A percentile compares a stretch with the other conserved stretches of the same genome.
These are phyloP conservation scores for Epichloe gansuensis DNA, from an alignment of 2,329 filamentous ascomycete genomes.

Conservation along the genomic window DNA sequence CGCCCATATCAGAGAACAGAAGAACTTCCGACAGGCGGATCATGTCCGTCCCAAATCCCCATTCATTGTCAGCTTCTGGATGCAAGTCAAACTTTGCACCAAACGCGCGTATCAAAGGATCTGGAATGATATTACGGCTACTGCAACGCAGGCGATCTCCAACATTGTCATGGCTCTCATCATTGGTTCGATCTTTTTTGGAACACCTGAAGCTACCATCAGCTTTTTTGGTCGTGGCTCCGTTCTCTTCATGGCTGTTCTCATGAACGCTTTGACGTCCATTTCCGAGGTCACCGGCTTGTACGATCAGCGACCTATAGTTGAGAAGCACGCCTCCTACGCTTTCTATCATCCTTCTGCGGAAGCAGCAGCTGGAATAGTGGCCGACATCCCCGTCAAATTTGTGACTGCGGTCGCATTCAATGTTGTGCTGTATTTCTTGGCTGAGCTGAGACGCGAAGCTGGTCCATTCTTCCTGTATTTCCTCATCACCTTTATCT, in stretches of 20 bases:
- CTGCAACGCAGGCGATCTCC: slow-evolving; percentile 30
- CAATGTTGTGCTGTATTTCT: slow-evolving; percentile 46
- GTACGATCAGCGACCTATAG: slow-evolving; percentile 32
- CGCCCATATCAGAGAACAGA: slow-evolving; percentile 32
- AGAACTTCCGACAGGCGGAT: slow-evolving; percentile 38
- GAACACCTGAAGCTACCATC: slow-evolving; percentile 32
- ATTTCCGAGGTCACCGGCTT: slow-evolving; percentile 40
- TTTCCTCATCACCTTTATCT: slow-evolving; percentile 54
- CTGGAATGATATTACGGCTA: slow-evolving; percentile 37
- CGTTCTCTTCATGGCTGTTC: slow-evolving; percentile 45
- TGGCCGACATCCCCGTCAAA: slow-evolving; percentile 45
- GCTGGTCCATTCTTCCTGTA: slow-evolving; percentile 64
- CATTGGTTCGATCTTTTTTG: slow-evolving; percentile 48
- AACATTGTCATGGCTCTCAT: slow-evolving; percentile 46
- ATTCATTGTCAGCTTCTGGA: slow-evolving; percentile 41
- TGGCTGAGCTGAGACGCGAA: slow-evolving; percentile 40
- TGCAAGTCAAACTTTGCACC: slow-evolving; percentile 40
- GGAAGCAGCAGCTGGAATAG: slow-evolving; percentile 41
- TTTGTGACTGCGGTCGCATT: slow-evolving; percentile 36
- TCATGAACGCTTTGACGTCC: slow-evolving; percentile 45
- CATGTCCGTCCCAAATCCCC: slow-evolving; percentile 41
- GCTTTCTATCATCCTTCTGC: slow-evolving; percentile 38
- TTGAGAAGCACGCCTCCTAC: slow-evolving; percentile 35
- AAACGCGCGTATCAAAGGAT: slow-evolving; percentile 38
- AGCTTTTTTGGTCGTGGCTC: slow-evolving; percentile 43